These are phyloP conservation scores for Chlorella sp. DNA, from an alignment of 139 green algal species.

Conservation along the genomic window DNA sequence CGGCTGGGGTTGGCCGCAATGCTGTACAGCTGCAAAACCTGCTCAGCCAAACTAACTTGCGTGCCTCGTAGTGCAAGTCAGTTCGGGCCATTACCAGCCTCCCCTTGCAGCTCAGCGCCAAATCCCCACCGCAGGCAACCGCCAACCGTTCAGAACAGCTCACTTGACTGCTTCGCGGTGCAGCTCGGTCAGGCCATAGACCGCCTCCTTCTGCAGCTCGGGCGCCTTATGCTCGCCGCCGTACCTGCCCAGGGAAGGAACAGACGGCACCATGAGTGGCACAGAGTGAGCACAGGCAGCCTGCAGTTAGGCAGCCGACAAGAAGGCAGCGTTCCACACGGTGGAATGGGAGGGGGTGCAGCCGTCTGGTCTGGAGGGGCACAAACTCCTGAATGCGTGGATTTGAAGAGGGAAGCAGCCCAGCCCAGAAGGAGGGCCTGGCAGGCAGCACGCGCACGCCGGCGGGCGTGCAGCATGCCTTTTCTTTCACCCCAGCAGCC, in stretches of 20 bases:
- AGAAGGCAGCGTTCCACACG: neutral
- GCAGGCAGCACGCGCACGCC: no score
- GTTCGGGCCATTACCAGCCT: no score
- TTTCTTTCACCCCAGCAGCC: no score
- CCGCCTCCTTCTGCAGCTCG: constrained; percentile 95
- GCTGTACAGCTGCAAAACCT: neutral
- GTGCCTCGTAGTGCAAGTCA: neutral
- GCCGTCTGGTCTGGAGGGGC: neutral
- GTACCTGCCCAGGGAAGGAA: constrained; percentile 62
- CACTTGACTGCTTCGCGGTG: constrained; percentile 69
- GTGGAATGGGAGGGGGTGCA: neutral
- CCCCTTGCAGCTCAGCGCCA: no score
- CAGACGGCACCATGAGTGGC: no score
- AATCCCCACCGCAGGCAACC: no score
- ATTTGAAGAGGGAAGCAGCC: no score
- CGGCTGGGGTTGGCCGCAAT: neutral
- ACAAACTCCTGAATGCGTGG: neutral
- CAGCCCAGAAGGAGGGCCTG: no score
- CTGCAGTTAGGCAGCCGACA: no score
- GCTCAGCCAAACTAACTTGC: neutral
- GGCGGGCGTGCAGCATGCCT: no score
- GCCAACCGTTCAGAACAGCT: neutral
- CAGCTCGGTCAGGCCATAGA: constrained; percentile 97
- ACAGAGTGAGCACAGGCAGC: no score
- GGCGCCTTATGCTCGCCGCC: constrained; percentile 86